Evolutionary conservation across 192 early-diverging fungal genomes (phyloP).

Genomic region (Geranomyces variabilis): DNA sequence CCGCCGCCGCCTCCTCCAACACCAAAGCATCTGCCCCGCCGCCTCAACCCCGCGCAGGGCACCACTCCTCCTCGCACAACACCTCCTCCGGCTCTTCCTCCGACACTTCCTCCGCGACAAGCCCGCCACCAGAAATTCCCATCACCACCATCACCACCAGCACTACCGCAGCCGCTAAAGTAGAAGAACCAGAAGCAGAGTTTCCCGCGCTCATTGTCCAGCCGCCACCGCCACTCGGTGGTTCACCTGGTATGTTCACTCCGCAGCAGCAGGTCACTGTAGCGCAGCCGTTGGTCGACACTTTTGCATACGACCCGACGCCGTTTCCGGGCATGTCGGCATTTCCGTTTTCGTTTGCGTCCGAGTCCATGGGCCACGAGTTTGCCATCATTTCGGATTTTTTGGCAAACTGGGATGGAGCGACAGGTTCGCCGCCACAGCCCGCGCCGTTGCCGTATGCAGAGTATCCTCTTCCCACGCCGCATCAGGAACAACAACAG

Average conservation of each 20-base stretch:
- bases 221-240: neutral
- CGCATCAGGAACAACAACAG: constrained; percentile 21
- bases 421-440: neutral
- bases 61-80: neutral
- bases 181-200: neutral
- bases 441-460: neutral
- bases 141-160: neutral
- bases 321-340: constrained; percentile 36
- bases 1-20: neutral
- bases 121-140: neutral
- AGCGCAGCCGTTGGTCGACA: neutral
- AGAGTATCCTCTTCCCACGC: constrained; percentile 2
- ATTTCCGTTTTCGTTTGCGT: constrained; percentile 75
- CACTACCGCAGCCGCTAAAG: neutral
- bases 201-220: neutral
- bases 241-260: neutral
- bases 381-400: constrained; percentile 73
- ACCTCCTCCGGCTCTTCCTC: neutral
- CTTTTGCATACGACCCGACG: neutral
- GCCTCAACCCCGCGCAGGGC: neutral
- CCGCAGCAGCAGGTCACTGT: neutral
- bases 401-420: constrained; percentile 39
- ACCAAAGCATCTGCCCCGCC: neutral
- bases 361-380: constrained; percentile 78
- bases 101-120: neutral